Base-by-base conservation (phyloP, 148 eudicot species). In the Polygonum aviculare region DNA sequence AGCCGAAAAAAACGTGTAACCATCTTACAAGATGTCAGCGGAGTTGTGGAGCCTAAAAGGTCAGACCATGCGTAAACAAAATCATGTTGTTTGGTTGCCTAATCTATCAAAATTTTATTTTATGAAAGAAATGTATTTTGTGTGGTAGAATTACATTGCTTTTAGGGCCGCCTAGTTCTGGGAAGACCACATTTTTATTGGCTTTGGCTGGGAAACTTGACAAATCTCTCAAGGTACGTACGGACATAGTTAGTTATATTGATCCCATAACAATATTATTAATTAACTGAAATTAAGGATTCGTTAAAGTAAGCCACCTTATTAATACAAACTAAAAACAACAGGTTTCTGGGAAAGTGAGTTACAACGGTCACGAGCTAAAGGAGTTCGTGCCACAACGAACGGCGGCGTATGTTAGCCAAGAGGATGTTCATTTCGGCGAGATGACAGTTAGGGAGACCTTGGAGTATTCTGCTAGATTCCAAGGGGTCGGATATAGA, bases 1-100 rank as follows among this genome's bases (percentile, higher is more conserved):
- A 82, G 74, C 54, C 49, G 76, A 35, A 90, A 86, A 82, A 85
- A 79, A 73, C 86, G 78, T 50, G 35, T 88, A 11, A 54, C 86
- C 5, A 85, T 90, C 33, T 90, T 90, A n/a, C 77, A 81, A 55
- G 83, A 86, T 77, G 81, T 86, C 35, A 86, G 86, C 69, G 94
- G 94, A 50, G 75, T 85, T 49, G 71, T 90, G 72, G 86, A 88
- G 81, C 94, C 94, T 44, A 79, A 84, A 35, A 85, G 94, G 94
- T 90, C 47, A 74, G 72, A 57, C 38, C 18, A 21, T 26, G 31
- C 31, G 31, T 26, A 33, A 11, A 11, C 1, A 12, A 69, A 40
- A 67, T 31, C 8, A 55, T 19, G 26, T 19, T 19, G 62, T 55
- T n/a, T n/a, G 62, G 6, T 55, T 4, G 5, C 0, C 8, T 19